Percentiles rank a stretch among this genome's conserved stretches.
Evolutionary conservation across 2,329 filamentous ascomycete species (phyloP).

Genomic region (Magnaporthiopsis rhizophila): DNA sequence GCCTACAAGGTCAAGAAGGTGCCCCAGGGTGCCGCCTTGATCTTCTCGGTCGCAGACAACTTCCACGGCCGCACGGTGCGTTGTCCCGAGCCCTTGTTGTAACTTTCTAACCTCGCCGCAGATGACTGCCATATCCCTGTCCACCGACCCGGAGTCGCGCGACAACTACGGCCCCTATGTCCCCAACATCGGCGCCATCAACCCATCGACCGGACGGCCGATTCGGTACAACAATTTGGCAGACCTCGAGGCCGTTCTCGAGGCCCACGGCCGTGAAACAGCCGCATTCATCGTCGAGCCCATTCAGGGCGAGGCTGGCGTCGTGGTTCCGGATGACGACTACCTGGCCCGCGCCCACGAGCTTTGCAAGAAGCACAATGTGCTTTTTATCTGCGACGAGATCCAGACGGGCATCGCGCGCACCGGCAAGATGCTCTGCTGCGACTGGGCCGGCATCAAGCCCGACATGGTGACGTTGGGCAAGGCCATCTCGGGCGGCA

Average conservation of each 20-base stretch:
- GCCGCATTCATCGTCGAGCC: constrained; percentile 93
- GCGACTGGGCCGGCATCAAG: constrained; percentile 91
- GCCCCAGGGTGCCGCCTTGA: constrained; percentile 70
- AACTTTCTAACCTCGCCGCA: constrained; percentile 23
- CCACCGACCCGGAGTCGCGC: constrained; percentile 87
- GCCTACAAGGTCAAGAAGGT: constrained; percentile 95
- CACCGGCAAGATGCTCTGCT: constrained; percentile 88
- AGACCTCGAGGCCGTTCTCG: constrained; percentile 71
- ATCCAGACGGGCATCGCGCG: constrained; percentile 97
- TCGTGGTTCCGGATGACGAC: constrained; percentile 85
- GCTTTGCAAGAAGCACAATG: constrained; percentile 91
- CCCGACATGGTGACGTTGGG: constrained; percentile 91
- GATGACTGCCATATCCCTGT: constrained; percentile 94
- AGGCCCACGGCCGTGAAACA: constrained; percentile 73
- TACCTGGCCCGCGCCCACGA: constrained; percentile 75
- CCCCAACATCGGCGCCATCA: constrained; percentile 71
- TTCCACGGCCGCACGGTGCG: constrained; percentile 92
- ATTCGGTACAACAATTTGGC: constrained; percentile 82
- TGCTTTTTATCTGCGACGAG: constrained; percentile 94
- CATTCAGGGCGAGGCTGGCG: constrained; percentile 95
- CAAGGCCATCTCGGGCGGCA: constrained; percentile 95
- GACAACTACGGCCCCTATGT: constrained; percentile 97
- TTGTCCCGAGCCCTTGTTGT: constrained; percentile 13
- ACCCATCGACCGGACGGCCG: constrained; percentile 65
- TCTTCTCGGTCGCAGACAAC: constrained; percentile 83